Evolutionary conservation across 2,329 filamentous ascomycete species (phyloP).

Genomic region (Tolypocladium ovalisporum): DNA sequence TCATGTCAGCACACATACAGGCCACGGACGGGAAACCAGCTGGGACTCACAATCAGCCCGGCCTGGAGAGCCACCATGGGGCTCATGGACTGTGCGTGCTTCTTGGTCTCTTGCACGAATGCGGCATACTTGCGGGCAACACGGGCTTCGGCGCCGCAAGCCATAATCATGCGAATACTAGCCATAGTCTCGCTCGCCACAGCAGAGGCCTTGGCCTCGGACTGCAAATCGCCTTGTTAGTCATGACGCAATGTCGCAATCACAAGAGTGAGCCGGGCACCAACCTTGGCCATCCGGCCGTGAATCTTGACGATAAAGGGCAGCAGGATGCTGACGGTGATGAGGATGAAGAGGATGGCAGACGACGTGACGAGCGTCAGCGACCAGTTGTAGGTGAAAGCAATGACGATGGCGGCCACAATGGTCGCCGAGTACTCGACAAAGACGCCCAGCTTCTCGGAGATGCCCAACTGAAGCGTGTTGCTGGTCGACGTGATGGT

Average conservation of each 20-base stretch:
- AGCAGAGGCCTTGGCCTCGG: conserved; percentile 46
- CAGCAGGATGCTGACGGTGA: conserved; percentile 36
- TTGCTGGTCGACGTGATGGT: conserved; percentile 56
- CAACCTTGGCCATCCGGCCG: conserved; percentile 28
- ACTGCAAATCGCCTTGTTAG: conserved; percentile 7
- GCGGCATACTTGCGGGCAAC: conserved; percentile 40
- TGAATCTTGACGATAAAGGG: conserved; percentile 46
- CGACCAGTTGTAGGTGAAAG: conserved; percentile 47
- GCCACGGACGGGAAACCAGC: neutral
- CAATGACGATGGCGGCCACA: conserved; percentile 39
- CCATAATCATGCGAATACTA: conserved; percentile 50
- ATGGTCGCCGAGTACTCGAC: conserved; percentile 45
- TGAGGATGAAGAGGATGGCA: conserved; percentile 42
- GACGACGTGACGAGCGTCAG: conserved; percentile 48
- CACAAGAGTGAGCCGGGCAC: neutral
- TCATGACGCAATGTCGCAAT: neutral
- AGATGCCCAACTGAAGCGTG: conserved; percentile 53
- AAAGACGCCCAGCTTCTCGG: conserved; percentile 49
- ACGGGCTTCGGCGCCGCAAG: conserved; percentile 48
- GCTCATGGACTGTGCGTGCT: conserved; percentile 34
- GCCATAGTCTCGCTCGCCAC: conserved; percentile 51
- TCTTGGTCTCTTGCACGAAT: conserved; percentile 43
- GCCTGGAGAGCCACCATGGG: conserved; percentile 44
- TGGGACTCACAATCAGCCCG: conserved; percentile 29
- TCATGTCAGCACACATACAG: conserved; percentile 4